A percentile compares a stretch with the other conserved stretches of the same genome.
Conservation (phyloP, 257 asterid genomes). For the Vinca minor region DNA sequence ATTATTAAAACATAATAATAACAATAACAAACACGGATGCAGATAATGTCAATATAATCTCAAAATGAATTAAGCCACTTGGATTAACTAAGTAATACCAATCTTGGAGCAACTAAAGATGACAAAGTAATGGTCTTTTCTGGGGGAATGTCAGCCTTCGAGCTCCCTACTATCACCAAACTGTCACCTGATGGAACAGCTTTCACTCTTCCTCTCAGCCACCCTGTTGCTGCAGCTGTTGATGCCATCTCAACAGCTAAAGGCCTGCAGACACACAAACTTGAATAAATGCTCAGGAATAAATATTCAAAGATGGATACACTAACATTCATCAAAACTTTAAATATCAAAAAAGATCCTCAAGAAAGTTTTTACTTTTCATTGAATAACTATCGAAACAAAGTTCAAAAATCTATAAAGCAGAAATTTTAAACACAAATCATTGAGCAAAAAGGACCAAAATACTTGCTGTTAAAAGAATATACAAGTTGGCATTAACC, state of each 20-base stretch:
- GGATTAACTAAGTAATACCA: slow-evolving; percentile 41
- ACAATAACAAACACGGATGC: too few species aligned
- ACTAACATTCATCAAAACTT: background rate
- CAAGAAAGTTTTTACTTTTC: background rate
- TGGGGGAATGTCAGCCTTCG: slow-evolving; percentile 80
- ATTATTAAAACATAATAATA: too few species aligned
- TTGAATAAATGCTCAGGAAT: background rate
- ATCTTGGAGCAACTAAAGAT: slow-evolving; percentile 78
- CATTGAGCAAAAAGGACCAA: too few species aligned
- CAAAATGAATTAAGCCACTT: slow-evolving; percentile 2
- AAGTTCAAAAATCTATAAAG: too few species aligned
- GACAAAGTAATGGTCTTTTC: slow-evolving; percentile 88
- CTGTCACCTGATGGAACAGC: slow-evolving; percentile 95
- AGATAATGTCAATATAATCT: background rate
- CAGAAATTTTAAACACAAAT: too few species aligned
- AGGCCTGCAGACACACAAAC: slow-evolving; percentile 35
- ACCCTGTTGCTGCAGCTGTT: slow-evolving; percentile 66
- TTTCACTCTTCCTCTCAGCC: slow-evolving; percentile 87
- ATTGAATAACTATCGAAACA: background rate
- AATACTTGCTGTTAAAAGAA: too few species aligned
- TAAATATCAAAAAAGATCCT: background rate
- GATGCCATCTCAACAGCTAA: slow-evolving; percentile 91
- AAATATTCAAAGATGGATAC: background rate
- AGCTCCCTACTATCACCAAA: slow-evolving; percentile 69
- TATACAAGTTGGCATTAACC: background rate